Conservation (phyloP, 2,329 filamentous ascomycete species). For the Ascochyta fabae region DNA sequence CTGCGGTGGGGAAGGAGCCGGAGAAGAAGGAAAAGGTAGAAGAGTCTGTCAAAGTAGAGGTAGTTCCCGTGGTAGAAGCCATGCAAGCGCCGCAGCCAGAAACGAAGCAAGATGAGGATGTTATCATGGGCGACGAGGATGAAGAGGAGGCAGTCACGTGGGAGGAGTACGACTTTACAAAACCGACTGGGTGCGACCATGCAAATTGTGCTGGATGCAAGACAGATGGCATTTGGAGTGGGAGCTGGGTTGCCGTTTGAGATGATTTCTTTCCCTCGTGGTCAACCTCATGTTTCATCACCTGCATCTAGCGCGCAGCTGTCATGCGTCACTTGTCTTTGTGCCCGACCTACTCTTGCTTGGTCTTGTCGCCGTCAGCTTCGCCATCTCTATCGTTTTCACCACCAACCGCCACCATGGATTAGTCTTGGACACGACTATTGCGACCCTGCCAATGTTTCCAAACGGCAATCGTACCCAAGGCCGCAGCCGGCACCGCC, state of each 20-base stretch:
- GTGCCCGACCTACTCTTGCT: too few relatives aligned
- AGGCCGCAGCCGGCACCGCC: not conserved
- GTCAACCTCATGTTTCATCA: too few relatives aligned
- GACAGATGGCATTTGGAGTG: conserved; percentile 32
- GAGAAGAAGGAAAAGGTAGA: conserved; percentile 18
- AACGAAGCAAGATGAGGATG: conserved; percentile 31
- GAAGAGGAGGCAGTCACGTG: conserved; percentile 40
- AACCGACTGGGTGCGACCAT: conserved; percentile 57
- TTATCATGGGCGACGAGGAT: conserved; percentile 37
- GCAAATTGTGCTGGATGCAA: conserved; percentile 33
- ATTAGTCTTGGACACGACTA: too few relatives aligned
- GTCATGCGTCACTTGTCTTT: too few relatives aligned
- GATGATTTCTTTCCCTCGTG: too few relatives aligned
- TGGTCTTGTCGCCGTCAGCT: too few relatives aligned
- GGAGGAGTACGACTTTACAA: conserved; percentile 60
- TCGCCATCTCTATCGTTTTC: too few relatives aligned
- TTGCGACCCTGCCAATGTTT: too few relatives aligned
- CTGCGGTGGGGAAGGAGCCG: conserved; percentile 24
- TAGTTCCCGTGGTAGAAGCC: not conserved
- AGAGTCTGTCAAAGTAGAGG: conserved; percentile 36
- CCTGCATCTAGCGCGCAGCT: too few relatives aligned
- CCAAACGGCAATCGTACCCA: not conserved
- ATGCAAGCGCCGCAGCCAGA: conserved; percentile 9
- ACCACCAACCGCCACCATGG: too few relatives aligned
- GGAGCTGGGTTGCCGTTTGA: conserved; percentile 20